Conservation (phyloP, 257 asterid genomes). For the Paraleonurus japonicus region DNA sequence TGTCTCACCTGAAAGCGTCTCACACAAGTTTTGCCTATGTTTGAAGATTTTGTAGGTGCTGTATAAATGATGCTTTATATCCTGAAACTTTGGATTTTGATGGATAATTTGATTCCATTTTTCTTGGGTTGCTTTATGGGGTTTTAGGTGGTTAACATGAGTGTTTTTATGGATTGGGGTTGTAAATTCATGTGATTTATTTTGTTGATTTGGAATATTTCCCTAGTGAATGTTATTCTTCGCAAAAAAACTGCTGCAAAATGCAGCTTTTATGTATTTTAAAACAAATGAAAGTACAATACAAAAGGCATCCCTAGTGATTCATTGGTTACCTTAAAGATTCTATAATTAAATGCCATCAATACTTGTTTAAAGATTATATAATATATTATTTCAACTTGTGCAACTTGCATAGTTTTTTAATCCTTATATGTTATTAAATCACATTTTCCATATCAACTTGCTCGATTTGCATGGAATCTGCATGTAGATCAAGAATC, state of each 20-base stretch:
- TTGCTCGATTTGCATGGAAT: constrained; percentile 48
- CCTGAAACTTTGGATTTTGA: background rate
- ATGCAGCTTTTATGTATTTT: background rate
- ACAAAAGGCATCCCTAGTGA: constrained; percentile 1
- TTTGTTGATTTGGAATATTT: background rate
- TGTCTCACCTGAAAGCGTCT: no score
- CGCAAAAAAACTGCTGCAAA: background rate
- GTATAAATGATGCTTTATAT: background rate
- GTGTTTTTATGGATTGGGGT: background rate
- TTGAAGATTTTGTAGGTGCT: background rate
- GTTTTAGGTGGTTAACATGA: background rate
- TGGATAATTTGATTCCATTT: background rate
- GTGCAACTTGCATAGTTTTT: constrained; percentile 6
- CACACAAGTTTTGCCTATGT: no score
- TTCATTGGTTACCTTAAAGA: constrained; percentile 17
- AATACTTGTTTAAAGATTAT: constrained; percentile 14
- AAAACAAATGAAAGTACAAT: background rate
- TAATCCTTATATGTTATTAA: background rate
- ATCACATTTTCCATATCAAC: constrained; percentile 20
- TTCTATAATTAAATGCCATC: background rate
- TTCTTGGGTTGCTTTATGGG: background rate
- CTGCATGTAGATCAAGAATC: constrained; percentile 30
- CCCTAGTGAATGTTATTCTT: background rate
- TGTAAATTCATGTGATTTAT: background rate
- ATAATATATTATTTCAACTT: constrained; percentile 25